Conservation (phyloP, 2,329 filamentous ascomycete genomes). For the Exophiala xenobiotica region DNA sequence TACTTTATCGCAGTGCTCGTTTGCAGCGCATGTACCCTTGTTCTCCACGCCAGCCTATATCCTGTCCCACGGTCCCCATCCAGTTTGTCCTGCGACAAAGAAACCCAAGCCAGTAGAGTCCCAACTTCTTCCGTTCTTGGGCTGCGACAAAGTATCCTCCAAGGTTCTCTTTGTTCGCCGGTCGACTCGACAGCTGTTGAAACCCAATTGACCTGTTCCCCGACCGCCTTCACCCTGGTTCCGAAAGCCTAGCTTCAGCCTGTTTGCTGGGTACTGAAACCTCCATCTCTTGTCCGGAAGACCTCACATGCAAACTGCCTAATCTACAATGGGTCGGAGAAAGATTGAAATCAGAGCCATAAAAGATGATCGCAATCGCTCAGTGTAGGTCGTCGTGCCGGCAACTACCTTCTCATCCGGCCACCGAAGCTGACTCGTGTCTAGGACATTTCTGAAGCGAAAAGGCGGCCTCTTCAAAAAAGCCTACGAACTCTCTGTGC, state of each 20-base stretch:
- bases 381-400: conserved; percentile 69
- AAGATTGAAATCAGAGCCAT: conserved; percentile 99
- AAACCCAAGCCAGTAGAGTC: background rate
- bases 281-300: too few species aligned
- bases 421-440: conserved; percentile 7
- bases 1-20: conserved; percentile 1
- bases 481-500: conserved; percentile 94
- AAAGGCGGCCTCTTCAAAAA: conserved; percentile 99
- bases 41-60: background rate
- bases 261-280: too few species aligned
- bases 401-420: conserved; percentile 1
- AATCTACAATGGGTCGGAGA: conserved; percentile 77
- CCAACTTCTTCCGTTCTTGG: background rate
- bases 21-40: conserved; percentile 8
- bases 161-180: conserved; percentile 8
- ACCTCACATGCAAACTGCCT: conserved; percentile 15
- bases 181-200: background rate
- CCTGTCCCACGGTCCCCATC: background rate
- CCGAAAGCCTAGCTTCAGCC: background rate
- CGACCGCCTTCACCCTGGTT: conserved; percentile 1
- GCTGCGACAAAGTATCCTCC: background rate
- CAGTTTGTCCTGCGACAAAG: background rate
- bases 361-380: conserved; percentile 96
- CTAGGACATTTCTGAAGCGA: conserved; percentile 93
- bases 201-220: conserved; percentile 1